Conservation (phyloP, 116 monocot genomes). For the Zostera marina region DNA sequence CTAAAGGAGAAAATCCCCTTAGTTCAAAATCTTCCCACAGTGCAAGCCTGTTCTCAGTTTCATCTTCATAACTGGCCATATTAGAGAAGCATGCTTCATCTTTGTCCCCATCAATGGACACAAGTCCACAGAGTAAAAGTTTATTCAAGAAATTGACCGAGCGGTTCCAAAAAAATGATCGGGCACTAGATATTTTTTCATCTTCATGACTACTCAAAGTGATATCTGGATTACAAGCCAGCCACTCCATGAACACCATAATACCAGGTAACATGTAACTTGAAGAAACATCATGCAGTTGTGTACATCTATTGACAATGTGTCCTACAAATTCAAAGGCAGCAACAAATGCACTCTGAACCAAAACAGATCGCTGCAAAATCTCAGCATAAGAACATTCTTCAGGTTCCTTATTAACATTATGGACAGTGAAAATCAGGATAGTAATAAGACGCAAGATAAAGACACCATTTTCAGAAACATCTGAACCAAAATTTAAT, state of each 20-base stretch:
- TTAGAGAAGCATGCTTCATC: slow-evolving; percentile 73
- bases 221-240: slow-evolving; percentile 72
- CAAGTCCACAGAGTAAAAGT: slow-evolving; percentile 39
- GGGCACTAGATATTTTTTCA: slow-evolving; percentile 51
- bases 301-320: slow-evolving; percentile 52
- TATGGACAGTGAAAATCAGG: slow-evolving; percentile 83
- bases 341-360: slow-evolving; percentile 83
- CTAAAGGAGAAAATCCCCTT: slow-evolving; percentile 77
- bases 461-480: slow-evolving; percentile 46
- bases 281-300: slow-evolving; percentile 53
- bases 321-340: slow-evolving; percentile 71
- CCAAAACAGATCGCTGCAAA: slow-evolving; percentile 65
- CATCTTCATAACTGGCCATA: slow-evolving; percentile 57
- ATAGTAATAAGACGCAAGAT: slow-evolving; percentile 64
- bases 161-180: slow-evolving; percentile 82
- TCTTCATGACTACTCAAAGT: slow-evolving; percentile 41
- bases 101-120: slow-evolving; percentile 25
- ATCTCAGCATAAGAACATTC: slow-evolving; percentile 87
- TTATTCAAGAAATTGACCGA: slow-evolving; percentile 63
- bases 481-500: slow-evolving; percentile 60
- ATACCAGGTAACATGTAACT: slow-evolving; percentile 64
- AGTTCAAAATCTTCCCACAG: slow-evolving; percentile 95
- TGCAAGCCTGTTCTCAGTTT: slow-evolving; percentile 66
- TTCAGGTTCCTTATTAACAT: slow-evolving; percentile 69
- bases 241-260: slow-evolving; percentile 86